Conservation (phyloP, 139 green algal genomes). For the Monoraphidium neglectum region DNA sequence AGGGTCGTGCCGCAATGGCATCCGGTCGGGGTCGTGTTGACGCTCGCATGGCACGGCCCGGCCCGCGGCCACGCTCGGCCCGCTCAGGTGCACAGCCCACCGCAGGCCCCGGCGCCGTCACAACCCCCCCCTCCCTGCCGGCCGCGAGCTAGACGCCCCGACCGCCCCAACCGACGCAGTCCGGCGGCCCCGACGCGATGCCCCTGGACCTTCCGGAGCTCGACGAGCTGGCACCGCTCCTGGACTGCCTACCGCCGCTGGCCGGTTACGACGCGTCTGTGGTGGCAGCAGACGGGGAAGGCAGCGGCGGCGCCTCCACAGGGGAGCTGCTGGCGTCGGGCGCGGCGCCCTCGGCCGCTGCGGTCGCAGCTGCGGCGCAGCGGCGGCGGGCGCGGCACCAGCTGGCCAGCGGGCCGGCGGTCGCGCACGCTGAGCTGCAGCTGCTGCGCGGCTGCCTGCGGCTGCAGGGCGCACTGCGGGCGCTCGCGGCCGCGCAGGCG, state of each 20-base stretch:
- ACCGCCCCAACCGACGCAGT: not conserved
- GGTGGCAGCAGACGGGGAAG: too few relatives aligned
- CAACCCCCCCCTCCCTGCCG: too few relatives aligned
- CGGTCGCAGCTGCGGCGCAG: not conserved
- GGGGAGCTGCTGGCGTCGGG: too few relatives aligned
- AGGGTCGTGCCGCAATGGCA: too few relatives aligned
- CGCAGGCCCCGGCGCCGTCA: too few relatives aligned
- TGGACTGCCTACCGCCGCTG: conserved; percentile 31
- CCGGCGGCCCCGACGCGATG: conserved; percentile 6
- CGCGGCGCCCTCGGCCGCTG: too few relatives aligned
- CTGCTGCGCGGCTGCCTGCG: conserved; percentile 10
- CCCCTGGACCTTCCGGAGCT: conserved; percentile 36
- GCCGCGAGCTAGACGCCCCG: not conserved
- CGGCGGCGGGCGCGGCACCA: not conserved
- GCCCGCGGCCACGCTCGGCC: too few relatives aligned
- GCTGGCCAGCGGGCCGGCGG: not conserved
- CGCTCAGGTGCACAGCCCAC: too few relatives aligned
- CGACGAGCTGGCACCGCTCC: conserved; percentile 34
- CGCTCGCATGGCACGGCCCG: too few relatives aligned
- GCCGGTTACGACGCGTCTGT: not conserved
- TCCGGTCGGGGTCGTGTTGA: too few relatives aligned
- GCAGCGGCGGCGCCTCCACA: too few relatives aligned
- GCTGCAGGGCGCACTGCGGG: conserved; percentile 7
- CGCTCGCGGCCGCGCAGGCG: not conserved
- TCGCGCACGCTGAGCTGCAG: conserved; percentile 12